Base-by-base conservation (phyloP, 1,284 basidiomycete genomes). In the Pholiota adiposa region DNA sequence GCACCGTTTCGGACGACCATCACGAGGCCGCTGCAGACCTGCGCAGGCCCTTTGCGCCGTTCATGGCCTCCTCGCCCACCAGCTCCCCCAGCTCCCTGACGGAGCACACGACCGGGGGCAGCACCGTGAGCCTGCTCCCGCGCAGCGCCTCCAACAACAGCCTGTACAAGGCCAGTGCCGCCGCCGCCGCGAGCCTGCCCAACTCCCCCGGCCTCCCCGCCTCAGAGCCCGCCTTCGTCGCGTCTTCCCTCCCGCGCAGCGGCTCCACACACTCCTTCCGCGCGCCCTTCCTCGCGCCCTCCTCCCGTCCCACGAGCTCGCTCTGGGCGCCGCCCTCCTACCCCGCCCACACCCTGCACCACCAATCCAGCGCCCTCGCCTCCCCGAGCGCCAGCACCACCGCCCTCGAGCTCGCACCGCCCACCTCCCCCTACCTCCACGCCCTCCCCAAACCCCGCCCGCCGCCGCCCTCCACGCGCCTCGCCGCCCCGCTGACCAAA, bases 261-360 rank as follows among this genome's bases (percentile, higher is more conserved):
- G 66, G 66, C 12, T 78, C 77, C 25, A 70, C 70, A n/a, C 75
- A 72, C 51, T 78, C 76, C n/a, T 89, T 90, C 76, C 84, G 88
- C 23, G 75, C 83, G 0, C 85, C 88, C 0, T 89, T 89, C 75
- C 81, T 90, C 53, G 83, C 85, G 6, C 88, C 88, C 0, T 80
- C 86, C 4, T 87, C 86, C 2, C 80, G 88, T 21, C 87, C 87
- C 0, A 65, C 77, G 6, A 86, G 83, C 0, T 79, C 80, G 14
- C 63, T 87, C 0, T 89, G 87, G 88, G 76, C 81, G 0, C 88
- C 84, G 4, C 85, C 86, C 12, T 73, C 77, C 1, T 79, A 77
- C 36, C 36, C 36, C 63, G 70, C 8, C 51, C 66, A 29, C 66
- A 67, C 14, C 54, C 29, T 66, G 56, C 58, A 57, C 44, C 12